Base-by-base conservation (phyloP, 495 filamentous ascomycete genomes). In the Trichoderma erinaceum region DNA sequence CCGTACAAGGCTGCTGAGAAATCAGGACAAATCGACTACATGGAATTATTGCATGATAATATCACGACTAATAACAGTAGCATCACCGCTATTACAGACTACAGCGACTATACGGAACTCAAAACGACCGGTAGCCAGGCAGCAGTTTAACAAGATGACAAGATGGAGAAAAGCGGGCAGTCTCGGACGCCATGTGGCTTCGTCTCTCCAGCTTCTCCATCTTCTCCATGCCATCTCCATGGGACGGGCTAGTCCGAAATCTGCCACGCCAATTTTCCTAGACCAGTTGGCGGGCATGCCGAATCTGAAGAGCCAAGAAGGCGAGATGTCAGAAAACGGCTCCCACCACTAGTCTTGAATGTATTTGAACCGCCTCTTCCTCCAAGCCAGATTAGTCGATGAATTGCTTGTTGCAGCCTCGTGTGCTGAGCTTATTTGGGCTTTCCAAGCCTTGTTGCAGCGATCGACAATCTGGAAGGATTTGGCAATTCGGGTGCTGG, bases 191-290 rank as follows among this genome's bases (percentile, higher is more conserved):
- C 56, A 61, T 61, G 56, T 61, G 56, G 56, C 56, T 29, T 3
- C 18, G 18, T 52, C 56, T 61, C 56, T 61, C 56, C 56, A 61
- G 56, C 23, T 61, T 61, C 56, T 61, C 56, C 56, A 61, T 61
- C 25, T 61, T 61, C 56, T 61, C 56, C 56, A 21, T 61, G 56
- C 11, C 27, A 5, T 3, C 56, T 32, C n/a, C 8, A 61, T 52
- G 5, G 10, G 48, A 52, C 48, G 18, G 27, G 56, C 29, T 27
- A 32, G 56, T 32, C 56, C 18, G 18, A 23, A 58, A 25, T 21
- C 50, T 23, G n/a, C n/a, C 18, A 58, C 44, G 44, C 44, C 44
- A 48, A 48, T 48, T 48, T 16, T n/a, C 44, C n/a, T 48, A 11
- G 1, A 48, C 44, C 35, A 5, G 48, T 52, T 18, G 48, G 48